phyloP scores from a whole-genome alignment of 2,329 filamentous ascomycete genomes.

The Ophiocordyceps camponoti-leonardi region DNA sequence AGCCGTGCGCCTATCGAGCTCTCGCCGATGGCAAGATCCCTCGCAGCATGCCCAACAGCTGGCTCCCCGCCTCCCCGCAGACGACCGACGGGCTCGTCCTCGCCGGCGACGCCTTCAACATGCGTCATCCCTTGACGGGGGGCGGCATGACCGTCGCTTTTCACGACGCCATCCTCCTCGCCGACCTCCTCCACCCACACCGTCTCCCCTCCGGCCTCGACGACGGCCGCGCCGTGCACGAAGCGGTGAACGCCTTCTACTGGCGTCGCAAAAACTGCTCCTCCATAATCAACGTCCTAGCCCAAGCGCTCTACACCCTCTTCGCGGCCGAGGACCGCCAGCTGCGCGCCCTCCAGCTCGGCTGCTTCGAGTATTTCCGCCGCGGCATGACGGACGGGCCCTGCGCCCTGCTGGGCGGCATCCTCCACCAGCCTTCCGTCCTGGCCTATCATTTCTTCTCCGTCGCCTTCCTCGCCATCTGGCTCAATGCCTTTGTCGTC shows the following conservation, averaged over 20 bases:
- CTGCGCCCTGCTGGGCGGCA: constrained; percentile 62
- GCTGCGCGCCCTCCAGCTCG: constrained; percentile 64
- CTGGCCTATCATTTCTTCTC: constrained; percentile 90
- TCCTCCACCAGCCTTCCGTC: constrained; percentile 59
- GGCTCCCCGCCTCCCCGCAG: constrained; percentile 59
- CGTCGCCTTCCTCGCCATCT: constrained; percentile 78
- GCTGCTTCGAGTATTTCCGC: constrained; percentile 89
- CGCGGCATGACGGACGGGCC: constrained; percentile 61
- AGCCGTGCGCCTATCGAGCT: constrained; percentile 57
- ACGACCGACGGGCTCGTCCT: constrained; percentile 49
- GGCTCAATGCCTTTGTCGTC: constrained; percentile 32
- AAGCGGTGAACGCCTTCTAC: constrained; percentile 62
- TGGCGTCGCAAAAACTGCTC: constrained; percentile 72
- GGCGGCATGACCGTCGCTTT: constrained; percentile 97
- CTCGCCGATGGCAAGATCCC: constrained; percentile 64
- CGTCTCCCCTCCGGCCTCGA: constrained; percentile 46
- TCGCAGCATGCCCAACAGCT: constrained; percentile 85
- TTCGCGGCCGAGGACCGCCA: constrained; percentile 73
- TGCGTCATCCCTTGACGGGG: constrained; percentile 95
- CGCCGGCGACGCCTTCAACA: constrained; percentile 91
- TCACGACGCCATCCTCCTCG: constrained; percentile 71
- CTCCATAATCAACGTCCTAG: constrained; percentile 92
- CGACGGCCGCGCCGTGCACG: constrained; percentile 46
- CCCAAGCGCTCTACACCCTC: constrained; percentile 77
- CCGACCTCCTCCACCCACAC: constrained; percentile 54